Conservation (phyloP, 2,329 filamentous ascomycete species). For the Fusarium austroafricanum region DNA sequence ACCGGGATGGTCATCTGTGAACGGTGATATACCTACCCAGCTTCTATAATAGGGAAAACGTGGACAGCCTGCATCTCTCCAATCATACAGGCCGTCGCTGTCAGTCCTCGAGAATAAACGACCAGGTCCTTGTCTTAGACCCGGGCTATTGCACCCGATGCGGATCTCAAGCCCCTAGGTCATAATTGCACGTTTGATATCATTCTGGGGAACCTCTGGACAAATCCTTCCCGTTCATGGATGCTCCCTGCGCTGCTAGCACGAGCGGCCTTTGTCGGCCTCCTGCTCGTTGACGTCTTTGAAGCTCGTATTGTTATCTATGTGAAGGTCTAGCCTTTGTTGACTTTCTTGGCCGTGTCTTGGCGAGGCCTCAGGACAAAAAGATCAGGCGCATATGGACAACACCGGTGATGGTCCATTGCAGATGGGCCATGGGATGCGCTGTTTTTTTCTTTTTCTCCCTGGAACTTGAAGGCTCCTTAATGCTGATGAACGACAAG, state of each 20-base stretch:
- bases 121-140: neutral
- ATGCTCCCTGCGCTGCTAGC: neutral
- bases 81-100: slow-evolving; percentile 12
- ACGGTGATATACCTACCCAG: slow-evolving; percentile 16
- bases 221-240: slow-evolving; percentile 4
- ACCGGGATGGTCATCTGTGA: slow-evolving; percentile 1
- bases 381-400: slow-evolving; percentile 8
- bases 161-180: slow-evolving; percentile 16
- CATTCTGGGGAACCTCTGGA: slow-evolving; percentile 19
- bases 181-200: slow-evolving; percentile 29
- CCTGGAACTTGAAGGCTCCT: too few species aligned
- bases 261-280: slow-evolving; percentile 5
- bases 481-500: neutral
- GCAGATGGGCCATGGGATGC: neutral
- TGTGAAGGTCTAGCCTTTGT: slow-evolving; percentile 10
- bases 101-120: neutral
- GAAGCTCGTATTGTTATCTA: slow-evolving; percentile 8
- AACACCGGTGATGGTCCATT: neutral
- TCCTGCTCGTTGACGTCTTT: slow-evolving; percentile 3
- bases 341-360: slow-evolving; percentile 19
- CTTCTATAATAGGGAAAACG: slow-evolving; percentile 14
- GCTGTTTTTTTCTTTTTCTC: neutral
- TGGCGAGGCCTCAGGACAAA: slow-evolving; percentile 2
- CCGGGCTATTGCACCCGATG: slow-evolving; percentile 16
- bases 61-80: slow-evolving; percentile 7